Evolutionary conservation across 257 asterid genomes (phyloP), one percentile per base, ranked within the genome.

Genomic region (Forsythia viridissima): DNA sequence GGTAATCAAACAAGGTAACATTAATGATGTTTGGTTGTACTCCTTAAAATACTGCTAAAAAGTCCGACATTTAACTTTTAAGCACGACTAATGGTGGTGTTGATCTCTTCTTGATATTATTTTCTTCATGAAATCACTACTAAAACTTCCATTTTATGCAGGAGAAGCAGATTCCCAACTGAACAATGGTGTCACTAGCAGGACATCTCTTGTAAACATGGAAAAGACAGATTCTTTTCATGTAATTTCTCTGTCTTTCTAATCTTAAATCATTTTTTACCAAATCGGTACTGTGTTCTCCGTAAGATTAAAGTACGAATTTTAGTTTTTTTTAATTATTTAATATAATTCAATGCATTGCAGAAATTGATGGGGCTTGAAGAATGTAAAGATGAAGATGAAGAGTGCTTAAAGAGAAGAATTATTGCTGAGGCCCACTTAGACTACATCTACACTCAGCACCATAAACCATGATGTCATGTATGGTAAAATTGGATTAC

Each of bases 361-460:
- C 57, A 79, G 90, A 73, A 66, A 52, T 61, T 86, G 38, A 86
- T 84, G 86, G 85, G 86, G 76, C 38, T 74, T 63, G 83, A 82
- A 21, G 75, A 76, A 46, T 86, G 88, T 80, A 83, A 74, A 77
- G 79, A 37, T 44, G 6, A 40, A 77, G 88, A 86, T 1, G 71
- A 73, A 70, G 96, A 89, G 75, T 91, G 96, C 86, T 76, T 88
- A 6, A 84, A 80, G 83, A 91, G 92, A 80, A 91, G 97, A 87
- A 59, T 72, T 72, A 16, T 87, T 52, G 89, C 87, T 40, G 97
- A 91, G 75, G 91, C 89, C 80, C 96, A 92, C 59, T 74, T 92
- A 81, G 97, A 92, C 75, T 92, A 92, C 84, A 92, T 92, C 73
- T 92, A 92, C 85, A 92, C 97, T 78, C 96, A 92, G 82, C 73